A percentile compares a stretch with the other conserved stretches of the same genome.
These are phyloP conservation scores for Dipodascus albidus DNA, from an alignment of 805 yeast genomes.

Conservation along the genomic window DNA sequence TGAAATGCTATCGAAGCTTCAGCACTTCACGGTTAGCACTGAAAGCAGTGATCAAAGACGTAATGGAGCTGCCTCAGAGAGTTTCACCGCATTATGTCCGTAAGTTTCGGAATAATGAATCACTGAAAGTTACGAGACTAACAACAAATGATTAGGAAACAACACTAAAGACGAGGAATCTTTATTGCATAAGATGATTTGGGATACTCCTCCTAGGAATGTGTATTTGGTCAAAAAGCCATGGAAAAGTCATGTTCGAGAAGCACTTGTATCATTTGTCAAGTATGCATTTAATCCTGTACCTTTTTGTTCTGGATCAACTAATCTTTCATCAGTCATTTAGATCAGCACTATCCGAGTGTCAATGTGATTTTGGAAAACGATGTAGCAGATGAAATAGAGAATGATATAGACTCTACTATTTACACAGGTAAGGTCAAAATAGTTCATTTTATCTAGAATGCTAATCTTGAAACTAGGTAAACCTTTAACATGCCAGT, in stretches of 20 bases:
- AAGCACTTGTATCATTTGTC: constrained; percentile 57
- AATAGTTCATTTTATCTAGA: not conserved
- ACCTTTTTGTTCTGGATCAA: not conserved
- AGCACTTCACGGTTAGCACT: not conserved
- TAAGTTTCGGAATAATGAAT: not conserved
- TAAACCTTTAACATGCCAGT: constrained; percentile 28
- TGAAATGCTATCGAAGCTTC: no score
- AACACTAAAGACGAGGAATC: not conserved
- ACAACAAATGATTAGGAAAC: no score
- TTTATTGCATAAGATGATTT: constrained; percentile 30
- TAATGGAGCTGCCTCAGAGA: constrained; percentile 6
- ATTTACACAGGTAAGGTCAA: constrained; percentile 8
- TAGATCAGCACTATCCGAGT: constrained; percentile 52
- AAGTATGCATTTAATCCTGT: constrained; percentile 8
- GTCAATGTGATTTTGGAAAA: constrained; percentile 69
- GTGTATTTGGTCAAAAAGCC: constrained; percentile 80
- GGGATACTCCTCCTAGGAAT: constrained; percentile 68
- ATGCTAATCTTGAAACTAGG: not conserved
- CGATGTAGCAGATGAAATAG: constrained; percentile 63
- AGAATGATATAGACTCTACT: constrained; percentile 11
- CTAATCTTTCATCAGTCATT: constrained; percentile 28
- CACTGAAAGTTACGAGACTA: no score
- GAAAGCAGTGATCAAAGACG: not conserved
- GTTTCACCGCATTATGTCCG: constrained; percentile 8
- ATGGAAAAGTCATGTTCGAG: constrained; percentile 50